phyloP scores from a whole-genome alignment of 106 monocot genomes.

The Allium fistulosum region DNA sequence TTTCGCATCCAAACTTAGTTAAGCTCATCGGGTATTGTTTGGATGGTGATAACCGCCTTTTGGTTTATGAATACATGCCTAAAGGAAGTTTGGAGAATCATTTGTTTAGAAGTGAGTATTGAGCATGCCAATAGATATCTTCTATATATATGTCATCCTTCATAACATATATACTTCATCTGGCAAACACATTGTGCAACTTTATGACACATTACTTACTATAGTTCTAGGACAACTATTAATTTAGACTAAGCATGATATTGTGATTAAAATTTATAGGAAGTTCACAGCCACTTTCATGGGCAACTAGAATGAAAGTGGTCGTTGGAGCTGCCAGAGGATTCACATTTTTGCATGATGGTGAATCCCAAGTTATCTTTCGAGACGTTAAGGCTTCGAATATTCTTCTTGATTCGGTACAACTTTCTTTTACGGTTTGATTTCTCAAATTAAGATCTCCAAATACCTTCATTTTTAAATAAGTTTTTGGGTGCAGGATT shows the following conservation, averaged over 20 bases:
- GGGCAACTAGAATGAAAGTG: constrained; percentile 46
- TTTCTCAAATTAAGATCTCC: too few species aligned
- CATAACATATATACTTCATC: background rate
- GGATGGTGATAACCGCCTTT: constrained; percentile 22
- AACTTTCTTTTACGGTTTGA: background rate
- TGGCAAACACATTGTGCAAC: too few species aligned
- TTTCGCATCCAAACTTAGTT: constrained; percentile 30
- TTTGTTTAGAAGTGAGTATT: constrained; percentile 26
- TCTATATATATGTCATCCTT: background rate
- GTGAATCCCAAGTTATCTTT: constrained; percentile 49
- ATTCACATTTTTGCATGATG: constrained; percentile 43
- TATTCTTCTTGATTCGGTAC: constrained; percentile 47
- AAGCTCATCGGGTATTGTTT: constrained; percentile 30
- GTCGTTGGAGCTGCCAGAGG: constrained; percentile 52
- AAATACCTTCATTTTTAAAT: background rate
- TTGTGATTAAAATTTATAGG: constrained; percentile 12
- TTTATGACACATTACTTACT: too few species aligned
- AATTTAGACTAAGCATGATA: too few species aligned
- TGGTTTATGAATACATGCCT: constrained; percentile 29
- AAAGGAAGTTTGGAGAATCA: constrained; percentile 35
- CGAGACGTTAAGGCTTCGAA: constrained; percentile 63
- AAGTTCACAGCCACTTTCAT: constrained; percentile 44
- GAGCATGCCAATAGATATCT: too few species aligned
- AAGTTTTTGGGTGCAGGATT: constrained; percentile 20
- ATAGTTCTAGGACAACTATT: too few species aligned